Percentiles rank a stretch among this genome's conserved stretches.
phyloP scores from a whole-genome alignment of 345 rosid genomes.

The Camelina sativa region DNA sequence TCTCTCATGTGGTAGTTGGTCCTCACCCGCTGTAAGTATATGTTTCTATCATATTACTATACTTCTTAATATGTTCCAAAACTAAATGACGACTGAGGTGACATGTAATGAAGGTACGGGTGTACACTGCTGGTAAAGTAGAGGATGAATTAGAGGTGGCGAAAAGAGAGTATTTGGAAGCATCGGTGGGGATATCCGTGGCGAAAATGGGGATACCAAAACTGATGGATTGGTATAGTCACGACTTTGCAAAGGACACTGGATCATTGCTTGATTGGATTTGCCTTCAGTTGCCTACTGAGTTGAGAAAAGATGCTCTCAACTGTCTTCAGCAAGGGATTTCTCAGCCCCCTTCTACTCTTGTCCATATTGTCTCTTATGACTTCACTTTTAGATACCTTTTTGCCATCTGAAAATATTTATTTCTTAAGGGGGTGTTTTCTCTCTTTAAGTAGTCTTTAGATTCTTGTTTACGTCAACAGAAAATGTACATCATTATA shows the following conservation, averaged over 20 bases:
- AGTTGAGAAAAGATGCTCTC: conserved; percentile 69
- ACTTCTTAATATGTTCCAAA: background rate
- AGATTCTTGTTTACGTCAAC: background rate
- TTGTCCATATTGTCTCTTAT: conserved; percentile 67
- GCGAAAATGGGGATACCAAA: conserved; percentile 68
- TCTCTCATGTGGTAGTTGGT: conserved; percentile 94
- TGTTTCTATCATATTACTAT: background rate
- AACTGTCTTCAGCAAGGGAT: conserved; percentile 66
- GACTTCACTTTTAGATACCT: conserved; percentile 82
- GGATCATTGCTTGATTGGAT: conserved; percentile 87
- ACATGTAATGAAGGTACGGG: conserved; percentile 58
- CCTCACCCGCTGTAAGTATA: conserved; percentile 89
- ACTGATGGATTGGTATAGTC: conserved; percentile 79
- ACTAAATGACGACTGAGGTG: background rate
- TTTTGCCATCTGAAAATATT: conserved; percentile 46
- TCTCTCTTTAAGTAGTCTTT: background rate
- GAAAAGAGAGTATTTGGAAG: conserved; percentile 78
- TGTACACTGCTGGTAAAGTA: conserved; percentile 68
- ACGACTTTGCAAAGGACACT: conserved; percentile 82
- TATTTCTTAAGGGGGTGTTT: conserved; percentile 8
- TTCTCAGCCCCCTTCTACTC: conserved; percentile 48
- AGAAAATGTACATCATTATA: background rate
- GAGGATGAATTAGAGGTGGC: conserved; percentile 73
- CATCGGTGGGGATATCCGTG: conserved; percentile 65
- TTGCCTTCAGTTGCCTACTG: conserved; percentile 84